Base-by-base conservation (phyloP, 768 basidiomycete species). In the Lactarius vividus region DNA sequence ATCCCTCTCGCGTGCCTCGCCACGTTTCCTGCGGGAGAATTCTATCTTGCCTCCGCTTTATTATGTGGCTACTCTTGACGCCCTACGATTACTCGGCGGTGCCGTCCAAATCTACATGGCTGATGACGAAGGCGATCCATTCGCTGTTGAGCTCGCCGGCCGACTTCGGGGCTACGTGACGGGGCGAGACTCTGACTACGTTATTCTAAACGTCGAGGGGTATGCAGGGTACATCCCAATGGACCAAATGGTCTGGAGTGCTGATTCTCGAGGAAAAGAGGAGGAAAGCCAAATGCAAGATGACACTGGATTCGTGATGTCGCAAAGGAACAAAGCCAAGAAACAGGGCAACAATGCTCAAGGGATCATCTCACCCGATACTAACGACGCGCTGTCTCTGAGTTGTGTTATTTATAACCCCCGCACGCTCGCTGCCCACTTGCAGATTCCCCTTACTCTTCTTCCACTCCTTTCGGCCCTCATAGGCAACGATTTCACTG, bases 101-200 rank as follows among this genome's bases (percentile, higher is more conserved):
- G 42, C 59, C n/a, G 60, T 91, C 23, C 77, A 85, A 46, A 70
- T 92, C 8, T 84, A 88, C 74, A 87, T 88, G 67, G 91, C 91
- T 7, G 91, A 93, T 70, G 87, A 87, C 75, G 92, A 94, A 74
- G 90, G 85, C 11, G 92, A 93, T 74, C 89, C 90, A 3, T 92
- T 85, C 70, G 86, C 88, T n/a, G 91, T 94, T 7, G 91, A 91
- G 70, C 80, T 94, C 9, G 92, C 92, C 11, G 91, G 85, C 16
- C 81, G 84, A 57, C 75, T 92, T 13, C 81, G 83, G 10, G 92
- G 84, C 39, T 94, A 88, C 69, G 90, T 94, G 55, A 81, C 86
- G 0, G 90, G 88, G 28, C 86, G 81, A 66, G 92, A 94, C 77
- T 94, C 91, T 2, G 92, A 94, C 74, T 94, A 89, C 68, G 85